Evolutionary conservation across 306 rosid species (phyloP).

Genomic region (Quillaja saponaria): DNA sequence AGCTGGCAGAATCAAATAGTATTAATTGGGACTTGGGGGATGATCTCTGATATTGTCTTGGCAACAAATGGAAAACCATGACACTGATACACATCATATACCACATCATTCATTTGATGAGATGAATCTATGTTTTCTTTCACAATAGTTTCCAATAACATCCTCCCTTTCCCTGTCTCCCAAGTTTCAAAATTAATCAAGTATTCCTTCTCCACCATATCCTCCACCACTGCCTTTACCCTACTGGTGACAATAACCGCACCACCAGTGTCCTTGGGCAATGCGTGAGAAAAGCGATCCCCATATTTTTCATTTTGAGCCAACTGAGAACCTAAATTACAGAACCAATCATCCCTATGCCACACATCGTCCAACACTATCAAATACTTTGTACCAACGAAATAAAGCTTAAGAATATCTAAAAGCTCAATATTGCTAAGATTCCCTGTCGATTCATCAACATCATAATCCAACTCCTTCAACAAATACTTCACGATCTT

Average conservation of each 20-base stretch:
- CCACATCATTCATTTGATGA: constrained; percentile 36
- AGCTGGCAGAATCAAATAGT: too few relatives aligned
- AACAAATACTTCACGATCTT: constrained; percentile 37
- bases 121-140: not conserved
- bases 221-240: not conserved
- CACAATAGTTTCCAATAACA: too few relatives aligned
- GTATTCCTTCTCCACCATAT: not conserved
- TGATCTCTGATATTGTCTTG: constrained; percentile 41
- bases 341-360: constrained; percentile 21
- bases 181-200: not conserved
- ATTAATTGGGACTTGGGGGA: not conserved
- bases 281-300: not conserved
- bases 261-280: not conserved
- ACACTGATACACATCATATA: constrained; percentile 35
- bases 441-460: not conserved
- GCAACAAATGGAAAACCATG: constrained; percentile 44
- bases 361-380: constrained; percentile 45
- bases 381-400: constrained; percentile 33
- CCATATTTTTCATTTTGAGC: constrained; percentile 30
- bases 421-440: not conserved
- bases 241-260: not conserved
- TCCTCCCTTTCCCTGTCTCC: too few relatives aligned
- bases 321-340: constrained; percentile 25
- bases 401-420: constrained; percentile 31
- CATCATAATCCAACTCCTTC: constrained; percentile 24